Conservation (phyloP, 768 basidiomycete species). For the Amanita pallidorosea region DNA sequence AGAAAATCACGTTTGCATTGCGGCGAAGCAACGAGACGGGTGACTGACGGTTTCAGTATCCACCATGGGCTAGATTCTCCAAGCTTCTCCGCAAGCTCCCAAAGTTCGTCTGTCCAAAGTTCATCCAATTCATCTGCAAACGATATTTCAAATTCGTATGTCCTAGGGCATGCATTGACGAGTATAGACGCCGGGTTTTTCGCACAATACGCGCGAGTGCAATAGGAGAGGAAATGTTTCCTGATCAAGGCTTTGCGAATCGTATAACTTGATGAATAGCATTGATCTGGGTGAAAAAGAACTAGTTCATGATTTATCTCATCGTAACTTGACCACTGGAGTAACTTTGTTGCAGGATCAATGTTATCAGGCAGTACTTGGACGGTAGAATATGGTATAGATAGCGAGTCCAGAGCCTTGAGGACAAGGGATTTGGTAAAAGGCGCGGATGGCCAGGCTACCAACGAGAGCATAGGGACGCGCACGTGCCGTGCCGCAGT, state of each 20-base stretch:
- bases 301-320: conserved; percentile 70
- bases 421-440: conserved; percentile 33
- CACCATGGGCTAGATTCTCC: conserved; percentile 58
- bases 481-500: conserved; percentile 8
- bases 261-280: conserved; percentile 74
- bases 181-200: conserved; percentile 61
- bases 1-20: background rate
- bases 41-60: conserved; percentile 78
- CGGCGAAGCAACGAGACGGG: conserved; percentile 3
- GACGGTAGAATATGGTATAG: conserved; percentile 12
- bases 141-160: conserved; percentile 78
- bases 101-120: conserved; percentile 86
- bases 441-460: conserved; percentile 42
- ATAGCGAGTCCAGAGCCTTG: conserved; percentile 23
- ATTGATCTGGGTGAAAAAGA: conserved; percentile 31
- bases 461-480: conserved; percentile 12
- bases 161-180: conserved; percentile 47
- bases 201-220: conserved; percentile 56
- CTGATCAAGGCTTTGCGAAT: conserved; percentile 91
- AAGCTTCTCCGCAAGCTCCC: conserved; percentile 65
- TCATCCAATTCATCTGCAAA: conserved; percentile 94
- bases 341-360: conserved; percentile 15
- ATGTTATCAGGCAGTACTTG: conserved; percentile 9
- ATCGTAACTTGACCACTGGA: conserved; percentile 90
- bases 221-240: conserved; percentile 82